Base-by-base conservation (phyloP, 2,329 filamentous ascomycete genomes). In the Microdochium trichocladiopsis region DNA sequence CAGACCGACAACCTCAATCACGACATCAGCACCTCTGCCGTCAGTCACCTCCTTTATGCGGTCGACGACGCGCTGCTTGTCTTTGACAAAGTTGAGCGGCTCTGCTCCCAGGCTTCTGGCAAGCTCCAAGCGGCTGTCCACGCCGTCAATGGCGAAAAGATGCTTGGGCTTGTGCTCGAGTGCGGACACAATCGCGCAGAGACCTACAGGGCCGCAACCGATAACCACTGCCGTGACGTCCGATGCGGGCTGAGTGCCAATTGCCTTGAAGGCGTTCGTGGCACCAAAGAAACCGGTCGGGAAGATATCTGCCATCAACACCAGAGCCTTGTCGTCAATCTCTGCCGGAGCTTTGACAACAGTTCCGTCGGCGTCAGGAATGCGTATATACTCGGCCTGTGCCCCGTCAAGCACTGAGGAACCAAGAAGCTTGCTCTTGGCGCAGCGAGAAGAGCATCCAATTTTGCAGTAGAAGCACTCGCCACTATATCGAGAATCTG, bases 261-360 rank as follows among this genome's bases (percentile, higher is more conserved):
- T 75, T 62, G 85, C 71, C 53, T 81, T 80, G 67, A 95, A 86
- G 6, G 84, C 92, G 62, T 90, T 94, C 53, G 79, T 78, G 4
- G 88, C 88, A 6, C 89, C 91, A 60, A 92, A 95, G 71, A 83
- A 95, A 8, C 92, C 88, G 0, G 86, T 90, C 1, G 91, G 91
- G 69, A 94, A 95, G 61, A 96, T 95, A 64, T 96, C 91, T 16
- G 89, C 90, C 91, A 96, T 95, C 24, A 96, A 78, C 6, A 95
- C 83, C 49, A 95, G 76, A 33, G 83, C 83, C 57, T 87, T 80
- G 59, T 93, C 86, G 21, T 86, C 81, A 53, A 95, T 86, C 9
- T 78, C 81, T 2, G 80, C 69, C 0, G 88, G 87, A 0, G 90
- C 86, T 61, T 85, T 86, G 63, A 91, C 79, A n/a, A 86, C 81